Base-by-base conservation (phyloP, 2,329 filamentous ascomycete species). In the Onygena corvina region DNA sequence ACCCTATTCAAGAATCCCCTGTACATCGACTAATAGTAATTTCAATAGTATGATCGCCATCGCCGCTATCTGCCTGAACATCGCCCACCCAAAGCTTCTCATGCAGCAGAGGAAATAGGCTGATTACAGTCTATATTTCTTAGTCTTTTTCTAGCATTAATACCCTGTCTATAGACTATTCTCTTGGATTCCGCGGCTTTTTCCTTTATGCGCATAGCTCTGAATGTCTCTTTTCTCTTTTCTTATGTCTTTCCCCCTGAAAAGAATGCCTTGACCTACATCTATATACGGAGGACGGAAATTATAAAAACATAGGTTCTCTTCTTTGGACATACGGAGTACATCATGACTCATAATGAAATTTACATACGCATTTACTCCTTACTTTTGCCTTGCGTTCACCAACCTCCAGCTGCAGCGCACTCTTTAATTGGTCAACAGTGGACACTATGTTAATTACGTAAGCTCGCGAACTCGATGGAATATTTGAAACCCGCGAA, bases 41-140 rank as follows among this genome's bases (percentile, higher is more conserved):
- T n/a, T 29, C 8, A 3, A 16, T 44, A 51, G 51, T 5, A 52
- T 53, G 52, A 46, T 53, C 44, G 49, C 49, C 4, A 45, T 51
- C 36, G 46, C 52, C 2, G 50, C 44, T 14, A 23, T 53, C 27
- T 46, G 48, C 5, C 47, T 53, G n/a, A 47, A 53, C 34, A 40
- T 53, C 25, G 35, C 34, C 6, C 52, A 53, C 27, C 52, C 52
- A 12, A 47, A 42, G 31, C 35, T 51, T 5, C 47, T 53, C 11
- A 46, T 34, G 14, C 35, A 30, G n/a, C n/a, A 31, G n/a, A 8
- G 8, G 18, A 46, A 46, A 29, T 29, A 46, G n/a, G 12, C 23
- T 46, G 3, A 20, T 33, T 29, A 46, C 38, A 31, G n/a, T n/a
- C 11, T 21, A 11, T 29, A 14, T 48, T 3, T 21, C 18, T 21